Evolutionary conservation across 1,284 basidiomycete genomes (phyloP).

Genomic region (Pseudozyma thailandica): DNA sequence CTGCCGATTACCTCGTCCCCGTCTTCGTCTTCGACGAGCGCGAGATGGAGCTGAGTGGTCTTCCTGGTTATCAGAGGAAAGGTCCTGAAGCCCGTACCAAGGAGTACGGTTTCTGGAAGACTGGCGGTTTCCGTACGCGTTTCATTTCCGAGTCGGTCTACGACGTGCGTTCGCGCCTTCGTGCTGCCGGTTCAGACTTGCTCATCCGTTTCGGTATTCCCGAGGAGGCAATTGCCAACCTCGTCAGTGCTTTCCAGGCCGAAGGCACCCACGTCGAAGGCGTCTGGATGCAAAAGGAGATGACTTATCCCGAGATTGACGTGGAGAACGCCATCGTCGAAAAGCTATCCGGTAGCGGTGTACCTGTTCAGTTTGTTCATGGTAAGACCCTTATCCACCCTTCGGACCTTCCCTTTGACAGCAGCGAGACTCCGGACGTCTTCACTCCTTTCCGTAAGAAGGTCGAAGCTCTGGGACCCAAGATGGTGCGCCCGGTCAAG

Average conservation of each 20-base stretch:
- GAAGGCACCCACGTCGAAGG: constrained; percentile 58
- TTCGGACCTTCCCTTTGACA: constrained; percentile 70
- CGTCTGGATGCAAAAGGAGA: constrained; percentile 65
- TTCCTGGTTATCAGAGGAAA: constrained; percentile 69
- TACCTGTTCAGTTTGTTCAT: constrained; percentile 54
- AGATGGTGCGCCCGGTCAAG: constrained; percentile 63
- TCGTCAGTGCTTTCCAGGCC: constrained; percentile 51
- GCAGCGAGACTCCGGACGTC: constrained; percentile 70
- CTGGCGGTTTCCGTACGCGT: constrained; percentile 69
- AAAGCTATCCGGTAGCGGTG: constrained; percentile 42
- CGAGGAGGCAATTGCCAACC: constrained; percentile 67
- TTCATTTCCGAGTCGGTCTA: constrained; percentile 72
- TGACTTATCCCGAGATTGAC: constrained; percentile 53
- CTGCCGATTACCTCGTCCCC: constrained; percentile 71
- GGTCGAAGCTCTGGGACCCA: constrained; percentile 70
- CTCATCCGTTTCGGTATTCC: constrained; percentile 71
- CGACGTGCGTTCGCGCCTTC: constrained; percentile 70
- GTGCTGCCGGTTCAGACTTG: constrained; percentile 70
- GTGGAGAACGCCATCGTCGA: constrained; percentile 51
- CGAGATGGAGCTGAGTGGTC: constrained; percentile 71
- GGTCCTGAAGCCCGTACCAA: constrained; percentile 68
- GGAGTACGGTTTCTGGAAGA: constrained; percentile 71
- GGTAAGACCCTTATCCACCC: constrained; percentile 67
- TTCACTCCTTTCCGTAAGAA: constrained; percentile 71
- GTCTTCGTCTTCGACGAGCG: constrained; percentile 73